phyloP scores from a whole-genome alignment of 1,284 basidiomycete species.

The Moesziomyces antarcticus region DNA sequence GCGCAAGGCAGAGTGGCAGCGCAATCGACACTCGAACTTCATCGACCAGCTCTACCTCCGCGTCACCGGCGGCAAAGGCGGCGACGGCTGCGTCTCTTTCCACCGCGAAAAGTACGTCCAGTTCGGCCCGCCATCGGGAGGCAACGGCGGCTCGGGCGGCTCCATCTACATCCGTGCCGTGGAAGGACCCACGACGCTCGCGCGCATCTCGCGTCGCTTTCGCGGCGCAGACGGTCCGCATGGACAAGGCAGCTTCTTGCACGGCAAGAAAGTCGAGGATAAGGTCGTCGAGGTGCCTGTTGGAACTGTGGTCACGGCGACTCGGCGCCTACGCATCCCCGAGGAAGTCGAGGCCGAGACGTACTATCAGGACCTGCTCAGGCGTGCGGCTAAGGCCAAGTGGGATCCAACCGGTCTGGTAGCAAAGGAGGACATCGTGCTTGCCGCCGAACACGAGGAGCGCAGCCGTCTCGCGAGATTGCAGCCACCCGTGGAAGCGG shows the following conservation, averaged over 20 bases:
- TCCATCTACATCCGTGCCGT: constrained; percentile 59
- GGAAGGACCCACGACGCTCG: constrained; percentile 53
- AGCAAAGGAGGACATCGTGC: constrained; percentile 38
- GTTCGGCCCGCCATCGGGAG: constrained; percentile 66
- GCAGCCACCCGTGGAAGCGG: constrained; percentile 21
- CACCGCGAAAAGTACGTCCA: constrained; percentile 65
- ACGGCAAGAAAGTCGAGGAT: constrained; percentile 55
- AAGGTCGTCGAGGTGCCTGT: constrained; percentile 63
- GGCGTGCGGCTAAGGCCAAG: constrained; percentile 33
- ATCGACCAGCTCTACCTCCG: constrained; percentile 58
- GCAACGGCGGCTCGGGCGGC: constrained; percentile 63
- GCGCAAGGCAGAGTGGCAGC: constrained; percentile 58
- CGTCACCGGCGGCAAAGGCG: constrained; percentile 60
- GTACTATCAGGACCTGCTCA: constrained; percentile 52
- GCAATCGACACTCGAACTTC: constrained; percentile 56
- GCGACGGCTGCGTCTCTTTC: constrained; percentile 66
- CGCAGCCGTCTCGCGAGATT: constrained; percentile 9
- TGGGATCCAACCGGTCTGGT: constrained; percentile 44
- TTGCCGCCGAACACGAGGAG: constrained; percentile 30
- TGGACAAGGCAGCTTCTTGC: constrained; percentile 62
- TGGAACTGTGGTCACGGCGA: constrained; percentile 63
- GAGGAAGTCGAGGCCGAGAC: constrained; percentile 47
- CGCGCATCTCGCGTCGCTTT: constrained; percentile 52
- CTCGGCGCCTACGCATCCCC: constrained; percentile 28
- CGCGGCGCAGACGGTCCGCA: constrained; percentile 58